phyloP scores from a whole-genome alignment of 345 rosid species.

The Syzygium grande region DNA sequence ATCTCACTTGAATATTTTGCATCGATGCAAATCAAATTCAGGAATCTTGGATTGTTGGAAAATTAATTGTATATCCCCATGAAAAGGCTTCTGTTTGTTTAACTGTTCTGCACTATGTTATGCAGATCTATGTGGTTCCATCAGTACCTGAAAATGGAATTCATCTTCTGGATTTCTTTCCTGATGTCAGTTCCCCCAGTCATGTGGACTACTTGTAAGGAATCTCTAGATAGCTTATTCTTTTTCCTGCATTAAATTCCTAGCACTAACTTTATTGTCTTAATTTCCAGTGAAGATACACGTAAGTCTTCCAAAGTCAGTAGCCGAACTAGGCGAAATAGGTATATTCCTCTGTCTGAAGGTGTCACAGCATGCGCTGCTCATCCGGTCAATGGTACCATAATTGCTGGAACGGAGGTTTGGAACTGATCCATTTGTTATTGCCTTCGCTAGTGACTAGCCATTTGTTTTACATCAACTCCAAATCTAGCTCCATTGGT shows the following conservation, averaged over 20 bases:
- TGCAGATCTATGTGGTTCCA: slow-evolving; percentile 78
- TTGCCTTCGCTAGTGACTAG: neutral
- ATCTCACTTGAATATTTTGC: neutral
- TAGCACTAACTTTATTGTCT: neutral
- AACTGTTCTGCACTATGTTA: neutral
- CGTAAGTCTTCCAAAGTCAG: slow-evolving; percentile 2
- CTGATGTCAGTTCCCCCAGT: slow-evolving; percentile 67
- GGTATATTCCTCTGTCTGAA: slow-evolving; percentile 68
- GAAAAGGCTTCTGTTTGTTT: neutral
- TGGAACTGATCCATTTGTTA: neutral
- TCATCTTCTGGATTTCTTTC: slow-evolving; percentile 87
- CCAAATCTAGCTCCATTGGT: neutral
- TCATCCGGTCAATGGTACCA: slow-evolving; percentile 67
- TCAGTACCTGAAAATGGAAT: slow-evolving; percentile 67
- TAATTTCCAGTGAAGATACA: neutral
- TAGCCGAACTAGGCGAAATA: slow-evolving; percentile 33
- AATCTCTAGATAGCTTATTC: neutral
- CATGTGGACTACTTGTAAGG: slow-evolving; percentile 75
- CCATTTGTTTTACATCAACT: neutral
- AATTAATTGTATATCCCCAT: neutral
- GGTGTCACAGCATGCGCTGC: slow-evolving; percentile 58
- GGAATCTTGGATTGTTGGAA: neutral
- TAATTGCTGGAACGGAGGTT: slow-evolving; percentile 88
- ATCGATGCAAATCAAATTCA: neutral
- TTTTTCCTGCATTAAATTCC: neutral